Evolutionary conservation across 2,329 filamentous ascomycete genomes (phyloP).

Genomic region (Anthostomella pinea): DNA sequence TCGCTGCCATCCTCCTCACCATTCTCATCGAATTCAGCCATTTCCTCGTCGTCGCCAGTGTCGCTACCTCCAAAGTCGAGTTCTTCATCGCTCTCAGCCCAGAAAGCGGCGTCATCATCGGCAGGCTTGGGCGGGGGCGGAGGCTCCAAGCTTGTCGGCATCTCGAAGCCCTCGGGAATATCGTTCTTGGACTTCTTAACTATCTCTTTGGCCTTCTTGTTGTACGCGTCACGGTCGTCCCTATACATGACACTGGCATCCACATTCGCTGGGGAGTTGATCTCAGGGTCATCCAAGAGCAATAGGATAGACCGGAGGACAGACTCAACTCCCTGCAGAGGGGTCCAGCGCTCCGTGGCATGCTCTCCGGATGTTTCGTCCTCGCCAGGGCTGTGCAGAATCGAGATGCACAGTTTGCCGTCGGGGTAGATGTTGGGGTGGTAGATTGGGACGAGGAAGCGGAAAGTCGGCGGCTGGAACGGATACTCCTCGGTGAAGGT

Average conservation of each 20-base stretch:
- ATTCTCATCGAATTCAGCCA: conserved; percentile 58
- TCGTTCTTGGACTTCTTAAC: conserved; percentile 73
- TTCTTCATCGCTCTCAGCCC: conserved; percentile 73
- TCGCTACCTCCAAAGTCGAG: conserved; percentile 77
- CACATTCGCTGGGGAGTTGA: conserved; percentile 90
- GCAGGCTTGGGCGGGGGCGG: conserved; percentile 59
- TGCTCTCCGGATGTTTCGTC: conserved; percentile 89
- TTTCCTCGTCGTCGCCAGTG: conserved; percentile 54
- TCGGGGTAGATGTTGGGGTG: conserved; percentile 94
- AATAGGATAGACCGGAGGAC: conserved; percentile 90
- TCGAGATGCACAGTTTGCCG: conserved; percentile 92
- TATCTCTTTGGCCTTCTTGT: conserved; percentile 63
- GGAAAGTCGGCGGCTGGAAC: conserved; percentile 83
- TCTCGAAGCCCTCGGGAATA: conserved; percentile 74
- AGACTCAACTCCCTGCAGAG: conserved; percentile 89
- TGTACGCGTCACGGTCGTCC: conserved; percentile 68
- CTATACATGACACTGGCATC: conserved; percentile 86
- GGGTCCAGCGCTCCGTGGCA: conserved; percentile 90
- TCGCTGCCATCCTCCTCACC: conserved; percentile 56
- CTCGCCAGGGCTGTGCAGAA: conserved; percentile 87
- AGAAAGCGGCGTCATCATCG: conserved; percentile 77
- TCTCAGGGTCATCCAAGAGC: conserved; percentile 89
- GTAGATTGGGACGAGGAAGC: conserved; percentile 74
- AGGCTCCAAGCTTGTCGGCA: conserved; percentile 72
- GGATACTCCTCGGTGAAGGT: conserved; percentile 86